phyloP scores from a whole-genome alignment of 148 eudicot genomes.

The Rhododendron henanense region DNA sequence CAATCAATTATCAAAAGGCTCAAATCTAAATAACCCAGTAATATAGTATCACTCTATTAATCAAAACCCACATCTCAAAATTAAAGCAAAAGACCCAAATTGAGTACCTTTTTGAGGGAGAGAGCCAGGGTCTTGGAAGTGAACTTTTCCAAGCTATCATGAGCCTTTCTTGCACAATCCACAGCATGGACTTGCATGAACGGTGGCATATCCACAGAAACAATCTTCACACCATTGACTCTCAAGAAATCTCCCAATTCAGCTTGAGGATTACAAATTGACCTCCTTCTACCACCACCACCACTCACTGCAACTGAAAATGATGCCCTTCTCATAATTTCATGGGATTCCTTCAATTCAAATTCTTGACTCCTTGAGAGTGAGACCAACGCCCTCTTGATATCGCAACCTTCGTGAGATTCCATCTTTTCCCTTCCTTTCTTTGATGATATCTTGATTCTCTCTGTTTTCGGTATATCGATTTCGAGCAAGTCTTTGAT shows the following conservation, averaged over 20 bases:
- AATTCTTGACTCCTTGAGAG: conserved; percentile 18
- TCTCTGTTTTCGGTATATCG: conserved; percentile 2
- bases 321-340: conserved; percentile 15
- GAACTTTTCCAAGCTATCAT: conserved; percentile 92
- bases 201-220: conserved; percentile 87
- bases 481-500: background rate
- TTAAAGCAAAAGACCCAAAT: background rate
- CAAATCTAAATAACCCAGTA: conserved; percentile 7
- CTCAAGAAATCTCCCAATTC: conserved; percentile 70
- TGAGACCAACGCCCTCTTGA: conserved; percentile 12
- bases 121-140: conserved; percentile 74
- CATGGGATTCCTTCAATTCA: conserved; percentile 12
- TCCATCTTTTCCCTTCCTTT: conserved; percentile 17
- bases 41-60: background rate
- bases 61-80: conserved; percentile 5
- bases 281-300: conserved; percentile 49
- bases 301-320: conserved; percentile 17
- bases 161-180: conserved; percentile 77
- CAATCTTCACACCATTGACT: conserved; percentile 70
- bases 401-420: conserved; percentile 11
- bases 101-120: conserved; percentile 78
- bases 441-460: conserved; percentile 14
- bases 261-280: conserved; percentile 47
- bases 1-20: background rate
- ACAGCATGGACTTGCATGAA: conserved; percentile 94